Evolutionary conservation across 1,139 yeast species (phyloP).

Genomic region (Sugiyamaella japonica): DNA sequence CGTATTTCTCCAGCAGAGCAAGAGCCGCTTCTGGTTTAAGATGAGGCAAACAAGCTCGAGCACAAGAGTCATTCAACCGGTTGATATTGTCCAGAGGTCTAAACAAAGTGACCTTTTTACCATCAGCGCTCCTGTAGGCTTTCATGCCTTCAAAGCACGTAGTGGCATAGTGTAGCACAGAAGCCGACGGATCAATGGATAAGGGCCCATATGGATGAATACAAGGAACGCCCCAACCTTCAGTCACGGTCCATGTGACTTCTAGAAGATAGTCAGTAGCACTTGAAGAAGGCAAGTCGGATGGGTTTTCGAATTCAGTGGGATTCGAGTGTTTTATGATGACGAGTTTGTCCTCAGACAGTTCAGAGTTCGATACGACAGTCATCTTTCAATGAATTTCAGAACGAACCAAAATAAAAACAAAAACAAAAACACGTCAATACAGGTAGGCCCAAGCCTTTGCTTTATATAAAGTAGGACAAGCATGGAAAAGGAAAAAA

Average conservation of each 20-base stretch:
- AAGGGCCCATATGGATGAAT: slow-evolving; percentile 46
- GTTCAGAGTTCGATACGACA: slow-evolving; percentile 19
- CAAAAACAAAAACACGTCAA: too few species aligned
- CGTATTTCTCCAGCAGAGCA: slow-evolving; percentile 42
- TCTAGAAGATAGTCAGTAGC: slow-evolving; percentile 48
- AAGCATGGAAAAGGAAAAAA: neutral
- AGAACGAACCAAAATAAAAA: too few species aligned
- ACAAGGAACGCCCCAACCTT: slow-evolving; percentile 46
- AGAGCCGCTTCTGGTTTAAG: slow-evolving; percentile 45
- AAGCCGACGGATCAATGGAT: slow-evolving; percentile 36
- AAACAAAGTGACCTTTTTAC: slow-evolving; percentile 43
- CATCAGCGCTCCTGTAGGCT: slow-evolving; percentile 37
- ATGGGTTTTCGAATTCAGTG: slow-evolving; percentile 23
- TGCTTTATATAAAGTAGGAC: neutral
- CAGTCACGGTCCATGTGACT: slow-evolving; percentile 42
- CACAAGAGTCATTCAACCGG: slow-evolving; percentile 46
- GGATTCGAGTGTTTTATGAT: slow-evolving; percentile 24
- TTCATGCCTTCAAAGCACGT: slow-evolving; percentile 43
- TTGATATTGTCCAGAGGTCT: slow-evolving; percentile 47
- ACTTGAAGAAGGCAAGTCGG: slow-evolving; percentile 24
- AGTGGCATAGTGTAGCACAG: slow-evolving; percentile 40
- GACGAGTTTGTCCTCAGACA: slow-evolving; percentile 26
- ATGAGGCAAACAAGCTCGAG: slow-evolving; percentile 44
- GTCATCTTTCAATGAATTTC: slow-evolving; percentile 22
- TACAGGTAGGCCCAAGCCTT: neutral